phyloP scores from a whole-genome alignment of 805 yeast species.

The Yarrowia divulgata region DNA sequence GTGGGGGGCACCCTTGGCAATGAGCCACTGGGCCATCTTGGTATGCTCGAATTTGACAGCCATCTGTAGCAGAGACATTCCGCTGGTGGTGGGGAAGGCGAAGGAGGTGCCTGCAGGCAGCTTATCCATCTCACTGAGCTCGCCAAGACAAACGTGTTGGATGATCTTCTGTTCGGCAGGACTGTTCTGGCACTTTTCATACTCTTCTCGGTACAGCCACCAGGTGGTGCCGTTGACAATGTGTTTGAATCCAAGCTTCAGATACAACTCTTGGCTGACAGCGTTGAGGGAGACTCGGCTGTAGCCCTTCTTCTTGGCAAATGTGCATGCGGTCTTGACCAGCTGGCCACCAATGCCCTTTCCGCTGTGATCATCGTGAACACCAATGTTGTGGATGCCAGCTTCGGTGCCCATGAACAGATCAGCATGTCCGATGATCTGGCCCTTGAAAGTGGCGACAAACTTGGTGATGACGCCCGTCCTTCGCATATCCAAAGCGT shows the following conservation, averaged over 20 bases:
- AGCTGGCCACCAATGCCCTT: conserved; percentile 16
- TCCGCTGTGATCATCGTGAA: neutral
- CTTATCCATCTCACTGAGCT: conserved; percentile 1
- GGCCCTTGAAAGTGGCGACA: neutral
- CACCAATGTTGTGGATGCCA: conserved; percentile 22
- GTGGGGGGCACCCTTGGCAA: conserved; percentile 10
- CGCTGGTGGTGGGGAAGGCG: conserved; percentile 3
- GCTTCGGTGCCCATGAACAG: conserved; percentile 17
- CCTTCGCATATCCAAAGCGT: conserved; percentile 4
- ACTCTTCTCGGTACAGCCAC: conserved; percentile 31
- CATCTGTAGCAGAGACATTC: conserved; percentile 13
- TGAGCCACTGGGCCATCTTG: conserved; percentile 19
- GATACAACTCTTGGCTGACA: neutral
- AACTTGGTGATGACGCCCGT: conserved; percentile 10
- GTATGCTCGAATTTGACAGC: conserved; percentile 20
- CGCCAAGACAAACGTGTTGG: conserved; percentile 16
- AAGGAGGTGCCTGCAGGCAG: neutral
- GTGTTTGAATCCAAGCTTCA: conserved; percentile 13
- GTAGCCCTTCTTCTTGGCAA: conserved; percentile 12
- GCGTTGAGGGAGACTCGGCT: conserved; percentile 10
- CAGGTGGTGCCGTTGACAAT: conserved; percentile 15
- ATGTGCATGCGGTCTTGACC: neutral
- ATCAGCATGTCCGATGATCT: conserved; percentile 3
- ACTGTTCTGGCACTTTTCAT: conserved; percentile 13
- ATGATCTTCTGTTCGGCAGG: conserved; percentile 8